Conservation (phyloP, 768 basidiomycete genomes). For the Trichaptum fuscoviolaceum region DNA sequence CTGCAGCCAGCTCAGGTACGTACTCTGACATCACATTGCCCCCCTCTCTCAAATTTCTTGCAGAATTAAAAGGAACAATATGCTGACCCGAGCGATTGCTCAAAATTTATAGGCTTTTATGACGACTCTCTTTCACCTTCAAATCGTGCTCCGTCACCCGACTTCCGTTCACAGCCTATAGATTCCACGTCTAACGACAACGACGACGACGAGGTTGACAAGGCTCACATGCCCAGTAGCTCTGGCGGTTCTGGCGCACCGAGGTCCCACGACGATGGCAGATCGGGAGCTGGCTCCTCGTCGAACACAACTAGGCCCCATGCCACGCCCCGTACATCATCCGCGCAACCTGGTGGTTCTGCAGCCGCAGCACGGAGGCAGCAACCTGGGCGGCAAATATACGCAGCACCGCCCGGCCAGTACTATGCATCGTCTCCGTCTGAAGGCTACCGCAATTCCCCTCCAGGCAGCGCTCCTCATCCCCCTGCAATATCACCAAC, state of each 20-base stretch:
- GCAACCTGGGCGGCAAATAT: neutral
- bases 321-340: neutral
- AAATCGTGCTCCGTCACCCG: neutral
- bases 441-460: constrained; percentile 10
- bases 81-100: neutral
- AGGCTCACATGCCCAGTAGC: neutral
- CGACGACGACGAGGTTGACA: neutral
- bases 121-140: neutral
- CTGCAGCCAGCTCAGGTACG: neutral
- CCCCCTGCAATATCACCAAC: constrained; percentile 16
- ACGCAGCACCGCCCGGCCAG: neutral
- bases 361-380: neutral
- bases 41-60: neutral
- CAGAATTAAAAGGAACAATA: neutral
- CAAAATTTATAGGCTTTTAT: neutral
- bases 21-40: neutral
- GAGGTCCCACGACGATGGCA: neutral
- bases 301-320: neutral
- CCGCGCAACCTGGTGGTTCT: neutral
- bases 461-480: constrained; percentile 22
- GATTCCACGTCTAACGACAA: neutral
- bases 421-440: neutral
- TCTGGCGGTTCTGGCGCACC: neutral
- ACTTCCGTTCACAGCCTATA: neutral
- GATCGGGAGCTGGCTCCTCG: neutral